Evolutionary conservation across 257 asterid genomes (phyloP).

Genomic region (Pogostemon cablin): DNA sequence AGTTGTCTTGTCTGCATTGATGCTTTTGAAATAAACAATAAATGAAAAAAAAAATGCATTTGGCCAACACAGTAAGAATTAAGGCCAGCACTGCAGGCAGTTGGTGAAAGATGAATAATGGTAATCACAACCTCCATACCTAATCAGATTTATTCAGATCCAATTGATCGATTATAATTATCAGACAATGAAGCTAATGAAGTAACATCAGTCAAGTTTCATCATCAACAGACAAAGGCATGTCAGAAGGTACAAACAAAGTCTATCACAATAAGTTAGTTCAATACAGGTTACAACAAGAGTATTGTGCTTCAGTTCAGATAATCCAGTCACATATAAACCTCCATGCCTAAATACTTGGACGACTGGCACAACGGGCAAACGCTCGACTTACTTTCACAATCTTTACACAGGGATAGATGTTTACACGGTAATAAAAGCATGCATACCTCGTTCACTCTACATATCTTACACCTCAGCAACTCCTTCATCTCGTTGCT

Average conservation of each 20-base stretch:
- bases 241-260: neutral
- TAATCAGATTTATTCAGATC: no score
- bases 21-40: no score
- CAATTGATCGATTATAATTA: no score
- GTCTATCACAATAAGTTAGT: conserved; percentile 30
- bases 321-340: conserved; percentile 56
- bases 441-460: conserved; percentile 77
- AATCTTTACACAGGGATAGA: conserved; percentile 89
- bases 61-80: no score
- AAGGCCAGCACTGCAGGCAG: no score
- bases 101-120: no score
- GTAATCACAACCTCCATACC: no score
- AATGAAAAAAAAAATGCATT: no score
- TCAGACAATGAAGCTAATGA: neutral
- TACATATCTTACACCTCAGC: conserved; percentile 87
- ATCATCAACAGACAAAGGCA: neutral
- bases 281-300: conserved; percentile 28
- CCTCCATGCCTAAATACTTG: conserved; percentile 86
- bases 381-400: conserved; percentile 70
- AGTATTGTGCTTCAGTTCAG: conserved; percentile 38
- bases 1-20: no score
- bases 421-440: conserved; percentile 95
- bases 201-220: neutral
- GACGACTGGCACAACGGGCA: conserved; percentile 89
- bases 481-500: conserved; percentile 54